Conservation (phyloP, 805 yeast species). For the Wickerhamiella cacticola region DNA sequence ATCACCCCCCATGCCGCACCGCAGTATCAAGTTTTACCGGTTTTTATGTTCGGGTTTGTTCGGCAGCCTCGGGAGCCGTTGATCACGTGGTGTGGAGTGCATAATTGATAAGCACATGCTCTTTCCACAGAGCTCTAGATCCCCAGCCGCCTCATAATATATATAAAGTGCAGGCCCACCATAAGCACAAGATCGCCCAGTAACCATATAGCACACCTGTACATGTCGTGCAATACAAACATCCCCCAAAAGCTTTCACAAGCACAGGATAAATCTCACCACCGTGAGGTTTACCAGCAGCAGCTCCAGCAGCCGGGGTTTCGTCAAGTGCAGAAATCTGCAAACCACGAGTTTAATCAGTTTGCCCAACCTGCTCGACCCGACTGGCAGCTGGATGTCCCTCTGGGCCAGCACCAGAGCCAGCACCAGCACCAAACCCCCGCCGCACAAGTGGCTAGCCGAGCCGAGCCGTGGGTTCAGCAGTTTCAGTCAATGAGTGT, state of each 20-base stretch:
- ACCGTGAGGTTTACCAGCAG: neutral
- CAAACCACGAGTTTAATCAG: neutral
- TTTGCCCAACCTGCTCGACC: neutral
- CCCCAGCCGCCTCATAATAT: no score
- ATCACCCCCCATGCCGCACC: no score
- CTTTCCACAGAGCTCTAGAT: no score
- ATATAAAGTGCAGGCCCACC: no score
- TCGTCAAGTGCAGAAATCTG: neutral
- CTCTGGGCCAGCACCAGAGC: neutral
- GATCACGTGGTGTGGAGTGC: constrained; percentile 6
- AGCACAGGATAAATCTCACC: neutral
- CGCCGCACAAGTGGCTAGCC: neutral
- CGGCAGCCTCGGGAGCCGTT: no score
- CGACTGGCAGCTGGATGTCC: neutral
- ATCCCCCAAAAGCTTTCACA: constrained; percentile 1
- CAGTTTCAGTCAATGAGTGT: constrained; percentile 7
- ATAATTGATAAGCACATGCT: neutral
- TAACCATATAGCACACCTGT: no score
- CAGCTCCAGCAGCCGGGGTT: neutral
- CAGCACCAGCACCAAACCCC: neutral
- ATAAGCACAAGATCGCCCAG: no score
- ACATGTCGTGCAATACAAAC: constrained; percentile 9
- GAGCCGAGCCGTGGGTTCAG: constrained; percentile 8
- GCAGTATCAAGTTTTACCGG: no score
- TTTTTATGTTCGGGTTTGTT: no score